phyloP scores from a whole-genome alignment of 2,329 filamentous ascomycete species.

The Monosporascus sp. region DNA sequence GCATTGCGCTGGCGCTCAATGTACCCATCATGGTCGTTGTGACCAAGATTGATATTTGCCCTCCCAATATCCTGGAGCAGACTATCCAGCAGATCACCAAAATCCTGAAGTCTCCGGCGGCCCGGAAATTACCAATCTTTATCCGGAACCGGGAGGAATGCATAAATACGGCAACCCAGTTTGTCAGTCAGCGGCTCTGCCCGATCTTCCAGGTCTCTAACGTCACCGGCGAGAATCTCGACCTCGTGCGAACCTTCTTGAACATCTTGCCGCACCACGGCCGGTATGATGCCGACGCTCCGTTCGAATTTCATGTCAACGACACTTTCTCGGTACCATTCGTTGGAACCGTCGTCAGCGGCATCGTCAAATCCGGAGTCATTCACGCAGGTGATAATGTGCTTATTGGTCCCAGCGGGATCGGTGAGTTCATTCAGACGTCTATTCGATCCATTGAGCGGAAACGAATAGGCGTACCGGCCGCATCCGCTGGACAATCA shows the following conservation, averaged over 20 bases:
- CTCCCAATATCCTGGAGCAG: conserved; percentile 88
- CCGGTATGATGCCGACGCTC: conserved; percentile 79
- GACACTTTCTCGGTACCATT: conserved; percentile 98
- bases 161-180: conserved; percentile 91
- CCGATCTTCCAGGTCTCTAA: conserved; percentile 98
- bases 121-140: conserved; percentile 92
- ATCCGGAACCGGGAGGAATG: conserved; percentile 89
- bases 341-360: conserved; percentile 91
- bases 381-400: conserved; percentile 88
- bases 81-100: conserved; percentile 87
- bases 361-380: conserved; percentile 82
- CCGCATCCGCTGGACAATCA: conserved; percentile 84
- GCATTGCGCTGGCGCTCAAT: conserved; percentile 88
- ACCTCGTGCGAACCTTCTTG: conserved; percentile 85
- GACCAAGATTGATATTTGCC: conserved; percentile 98
- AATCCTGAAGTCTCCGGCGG: conserved; percentile 89
- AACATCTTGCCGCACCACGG: conserved; percentile 95
- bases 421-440: conserved; percentile 84
- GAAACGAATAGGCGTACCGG: conserved; percentile 84
- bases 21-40: conserved; percentile 97
- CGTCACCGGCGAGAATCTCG: conserved; percentile 86
- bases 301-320: conserved; percentile 93
- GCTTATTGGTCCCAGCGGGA: conserved; percentile 80
- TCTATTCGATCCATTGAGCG: conserved; percentile 89
- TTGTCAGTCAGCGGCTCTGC: conserved; percentile 91